A percentile compares a stretch with the other conserved stretches of the same genome.
Evolutionary conservation across 148 eudicot genomes (phyloP).

Genomic region (Chenopodium album): DNA sequence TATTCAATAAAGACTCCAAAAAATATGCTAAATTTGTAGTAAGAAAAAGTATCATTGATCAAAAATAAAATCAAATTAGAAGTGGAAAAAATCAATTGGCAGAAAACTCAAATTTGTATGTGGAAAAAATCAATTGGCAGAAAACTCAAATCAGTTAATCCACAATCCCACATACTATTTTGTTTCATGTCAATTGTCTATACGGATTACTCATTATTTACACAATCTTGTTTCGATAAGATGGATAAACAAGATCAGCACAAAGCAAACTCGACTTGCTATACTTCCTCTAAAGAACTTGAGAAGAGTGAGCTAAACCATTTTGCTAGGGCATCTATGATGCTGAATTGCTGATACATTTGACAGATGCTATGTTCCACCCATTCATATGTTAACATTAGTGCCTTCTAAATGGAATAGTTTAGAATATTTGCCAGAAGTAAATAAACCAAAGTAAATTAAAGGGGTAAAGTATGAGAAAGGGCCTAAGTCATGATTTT

Average conservation of each 20-base stretch:
- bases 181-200: background rate
- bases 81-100: background rate
- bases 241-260: background rate
- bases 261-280: background rate
- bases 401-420: background rate
- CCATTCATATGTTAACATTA: background rate
- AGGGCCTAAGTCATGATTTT: background rate
- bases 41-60: too few relatives aligned
- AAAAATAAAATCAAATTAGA: too few relatives aligned
- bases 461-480: background rate
- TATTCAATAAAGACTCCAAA: too few relatives aligned
- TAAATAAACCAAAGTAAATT: background rate
- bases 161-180: background rate
- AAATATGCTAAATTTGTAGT: too few relatives aligned
- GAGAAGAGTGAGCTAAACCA: background rate
- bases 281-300: background rate
- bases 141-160: background rate
- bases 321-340: background rate
- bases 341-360: background rate
- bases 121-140: background rate
- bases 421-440: background rate
- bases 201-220: background rate
- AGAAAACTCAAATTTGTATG: too few relatives aligned
- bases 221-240: background rate
- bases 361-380: background rate